Evolutionary conservation across 2,329 filamentous ascomycete genomes (phyloP), one percentile per base, ranked within the genome.

Genomic region (Lachnellula subtilissima): DNA sequence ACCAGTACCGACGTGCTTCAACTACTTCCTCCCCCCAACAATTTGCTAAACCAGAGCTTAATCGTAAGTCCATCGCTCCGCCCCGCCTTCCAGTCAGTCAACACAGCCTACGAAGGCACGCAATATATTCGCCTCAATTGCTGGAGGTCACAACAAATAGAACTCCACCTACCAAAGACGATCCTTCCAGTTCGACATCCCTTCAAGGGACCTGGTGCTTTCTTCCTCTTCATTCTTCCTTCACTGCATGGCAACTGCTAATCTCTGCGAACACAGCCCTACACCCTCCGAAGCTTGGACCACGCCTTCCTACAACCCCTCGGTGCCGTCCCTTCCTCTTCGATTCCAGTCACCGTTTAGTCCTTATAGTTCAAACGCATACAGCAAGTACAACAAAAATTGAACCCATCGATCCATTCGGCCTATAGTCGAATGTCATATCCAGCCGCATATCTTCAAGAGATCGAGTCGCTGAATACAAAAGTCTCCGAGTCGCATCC

Each of bases 381-480:
- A 15, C 17, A 17, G 42, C 42, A 45, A 17, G 11, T 17, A 17
- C 19, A 28, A 28, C 7, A 28, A 28, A 28, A 28, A 28, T 28
- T 28, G 25, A 28, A 28, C 25, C 6, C 19, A 11, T 17, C 42
- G 5, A 14, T 15, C 15, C 11, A 23, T 36, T 17, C 25, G 17
- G 15, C 7, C 12, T n/a, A 32, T 37, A 53, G 56, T 62, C 66
- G 65, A 64, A 76, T 77, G 74, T 75, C 75, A 68, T 73, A 81
- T 57, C 77, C 79, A 67, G 67, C 74, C 70, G 73, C 79, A 76
- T 82, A 85, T 74, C 75, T 78, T 71, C 76, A 81, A 73, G 81
- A 85, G 72, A 82, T 86, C 73, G 76, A 83, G 71, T 76, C 78
- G 67, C 81, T 87, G 71, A 82, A 82, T 69, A 77, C 78, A 73